A percentile compares a stretch with the other conserved stretches of the same genome.
phyloP scores from a whole-genome alignment of 2,329 filamentous ascomycete genomes.

The Fusarium veterinarium region DNA sequence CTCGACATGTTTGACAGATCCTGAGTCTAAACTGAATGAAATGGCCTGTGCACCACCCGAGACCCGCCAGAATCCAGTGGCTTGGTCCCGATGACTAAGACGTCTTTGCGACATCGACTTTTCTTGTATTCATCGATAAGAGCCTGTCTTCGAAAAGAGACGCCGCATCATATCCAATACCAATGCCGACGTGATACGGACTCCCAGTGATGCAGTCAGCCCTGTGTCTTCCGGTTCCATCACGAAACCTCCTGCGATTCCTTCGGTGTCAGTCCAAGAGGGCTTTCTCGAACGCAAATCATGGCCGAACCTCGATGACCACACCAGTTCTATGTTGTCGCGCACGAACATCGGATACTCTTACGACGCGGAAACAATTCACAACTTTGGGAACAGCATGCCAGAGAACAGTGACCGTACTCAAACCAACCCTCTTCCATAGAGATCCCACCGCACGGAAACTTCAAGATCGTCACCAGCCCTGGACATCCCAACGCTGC shows the following conservation, averaged over 20 bases:
- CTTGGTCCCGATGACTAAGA: slow-evolving; percentile 33
- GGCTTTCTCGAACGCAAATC: slow-evolving; percentile 61
- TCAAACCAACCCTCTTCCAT: slow-evolving; percentile 49
- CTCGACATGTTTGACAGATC: background rate
- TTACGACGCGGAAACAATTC: slow-evolving; percentile 22
- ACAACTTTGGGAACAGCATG: slow-evolving; percentile 21
- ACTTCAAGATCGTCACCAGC: slow-evolving; percentile 13
- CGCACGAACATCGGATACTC: slow-evolving; percentile 22
- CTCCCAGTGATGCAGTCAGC: slow-evolving; percentile 57
- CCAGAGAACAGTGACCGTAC: slow-evolving; percentile 24
- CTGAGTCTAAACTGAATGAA: background rate
- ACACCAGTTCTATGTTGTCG: slow-evolving; percentile 33
- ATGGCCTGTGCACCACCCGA: slow-evolving; percentile 21
- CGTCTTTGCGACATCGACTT: slow-evolving; percentile 32
- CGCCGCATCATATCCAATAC: slow-evolving; percentile 16
- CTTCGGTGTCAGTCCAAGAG: slow-evolving; percentile 76
- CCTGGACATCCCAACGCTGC: slow-evolving; percentile 24
- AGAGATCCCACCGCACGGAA: slow-evolving; percentile 37
- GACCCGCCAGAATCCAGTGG: slow-evolving; percentile 20
- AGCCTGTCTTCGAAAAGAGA: slow-evolving; percentile 9
- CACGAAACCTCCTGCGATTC: slow-evolving; percentile 74
- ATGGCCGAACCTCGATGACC: slow-evolving; percentile 46
- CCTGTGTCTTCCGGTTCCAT: slow-evolving; percentile 61
- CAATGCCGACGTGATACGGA: slow-evolving; percentile 30
- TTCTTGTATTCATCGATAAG: slow-evolving; percentile 34